Conservation (phyloP, 2,329 filamentous ascomycete species). For the Verticillium dahliae region DNA sequence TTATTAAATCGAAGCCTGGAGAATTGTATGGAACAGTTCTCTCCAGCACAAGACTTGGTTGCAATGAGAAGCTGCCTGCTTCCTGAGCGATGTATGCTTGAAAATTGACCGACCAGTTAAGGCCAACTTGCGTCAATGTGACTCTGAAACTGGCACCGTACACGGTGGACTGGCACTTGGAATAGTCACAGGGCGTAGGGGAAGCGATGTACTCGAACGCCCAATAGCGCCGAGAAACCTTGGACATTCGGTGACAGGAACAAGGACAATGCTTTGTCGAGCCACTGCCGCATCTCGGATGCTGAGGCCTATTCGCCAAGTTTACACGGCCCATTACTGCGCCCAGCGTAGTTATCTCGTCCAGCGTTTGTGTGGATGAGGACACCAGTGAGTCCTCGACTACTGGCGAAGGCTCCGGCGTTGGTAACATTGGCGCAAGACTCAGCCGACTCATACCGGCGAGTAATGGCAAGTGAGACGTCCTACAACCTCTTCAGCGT, state of each 20-base stretch:
- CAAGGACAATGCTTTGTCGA: conserved; percentile 1
- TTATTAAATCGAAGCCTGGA: conserved; percentile 1
- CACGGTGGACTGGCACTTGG: not conserved
- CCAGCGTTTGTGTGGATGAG: no score
- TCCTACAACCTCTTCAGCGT: not conserved
- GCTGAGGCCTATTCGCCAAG: no score
- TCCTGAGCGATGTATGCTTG: not conserved
- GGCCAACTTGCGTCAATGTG: not conserved
- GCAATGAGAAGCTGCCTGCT: not conserved
- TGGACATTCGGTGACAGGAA: not conserved
- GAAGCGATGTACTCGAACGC: conserved; percentile 1
- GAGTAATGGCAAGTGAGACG: not conserved
- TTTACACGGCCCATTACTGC: no score
- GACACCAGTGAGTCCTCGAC: no score
- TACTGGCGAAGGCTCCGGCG: no score
- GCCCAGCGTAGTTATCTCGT: no score
- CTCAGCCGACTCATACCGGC: no score
- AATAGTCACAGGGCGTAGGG: not conserved
- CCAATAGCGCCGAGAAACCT: not conserved
- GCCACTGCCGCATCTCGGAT: not conserved
- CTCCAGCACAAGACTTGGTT: not conserved
- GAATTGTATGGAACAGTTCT: conserved; percentile 1
- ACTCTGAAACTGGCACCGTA: not conserved
- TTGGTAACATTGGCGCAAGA: no score
- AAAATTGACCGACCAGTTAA: not conserved